A percentile compares a stretch with the other conserved stretches of the same genome.
These are phyloP conservation scores for Thalassiosira livingstoniorum DNA, from an alignment of 352 stramenopile species.

Conservation along the genomic window DNA sequence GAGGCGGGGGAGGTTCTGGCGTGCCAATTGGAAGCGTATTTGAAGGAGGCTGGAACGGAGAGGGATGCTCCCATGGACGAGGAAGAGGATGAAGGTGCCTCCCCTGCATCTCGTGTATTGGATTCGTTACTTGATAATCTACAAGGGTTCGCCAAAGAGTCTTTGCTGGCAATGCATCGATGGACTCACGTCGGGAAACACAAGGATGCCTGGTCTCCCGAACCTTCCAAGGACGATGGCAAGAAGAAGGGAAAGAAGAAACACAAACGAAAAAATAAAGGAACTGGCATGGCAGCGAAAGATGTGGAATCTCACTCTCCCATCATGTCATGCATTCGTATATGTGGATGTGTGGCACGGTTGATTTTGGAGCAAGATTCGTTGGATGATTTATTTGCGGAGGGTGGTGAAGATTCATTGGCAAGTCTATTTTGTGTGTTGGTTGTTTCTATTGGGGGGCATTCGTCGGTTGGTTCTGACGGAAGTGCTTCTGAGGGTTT, in stretches of 20 bases:
- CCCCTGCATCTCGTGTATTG: slow-evolving; percentile 17
- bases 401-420: slow-evolving; percentile 21
- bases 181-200: slow-evolving; percentile 55
- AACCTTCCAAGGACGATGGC: background rate
- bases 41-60: slow-evolving; percentile 4
- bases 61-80: no score
- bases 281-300: background rate
- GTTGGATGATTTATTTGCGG: slow-evolving; percentile 11
- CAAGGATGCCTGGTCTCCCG: slow-evolving; percentile 29
- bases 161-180: slow-evolving; percentile 38
- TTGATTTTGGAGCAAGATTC: slow-evolving; percentile 40
- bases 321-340: slow-evolving; percentile 42
- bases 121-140: slow-evolving; percentile 40
- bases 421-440: slow-evolving; percentile 36
- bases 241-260: slow-evolving; percentile 14
- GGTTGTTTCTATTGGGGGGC: slow-evolving; percentile 49
- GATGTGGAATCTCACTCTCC: no score
- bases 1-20: slow-evolving; percentile 58
- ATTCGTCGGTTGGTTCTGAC: no score
- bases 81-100: background rate
- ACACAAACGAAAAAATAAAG: slow-evolving; percentile 3
- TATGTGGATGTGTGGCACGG: slow-evolving; percentile 49
- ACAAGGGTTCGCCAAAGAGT: slow-evolving; percentile 31
- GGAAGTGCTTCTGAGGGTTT: no score
- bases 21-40: slow-evolving; percentile 25